phyloP scores from a whole-genome alignment of 345 rosid species.

The Abelmoschus esculentus region DNA sequence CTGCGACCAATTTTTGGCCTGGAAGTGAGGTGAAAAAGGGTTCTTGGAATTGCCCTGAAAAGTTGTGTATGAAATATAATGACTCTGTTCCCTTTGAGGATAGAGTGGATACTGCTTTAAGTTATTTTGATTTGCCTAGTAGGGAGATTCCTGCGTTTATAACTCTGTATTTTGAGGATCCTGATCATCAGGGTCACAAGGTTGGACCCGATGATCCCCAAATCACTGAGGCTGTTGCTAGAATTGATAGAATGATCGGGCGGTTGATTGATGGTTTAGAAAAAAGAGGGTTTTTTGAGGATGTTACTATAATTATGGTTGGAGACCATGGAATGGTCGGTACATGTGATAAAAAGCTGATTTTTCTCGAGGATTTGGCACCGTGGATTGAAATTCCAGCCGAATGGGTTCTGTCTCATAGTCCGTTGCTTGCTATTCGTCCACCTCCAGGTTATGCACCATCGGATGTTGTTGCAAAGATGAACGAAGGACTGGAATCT shows the following conservation, averaged over 20 bases:
- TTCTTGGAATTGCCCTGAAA: neutral
- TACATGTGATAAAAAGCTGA: neutral
- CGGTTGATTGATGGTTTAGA: neutral
- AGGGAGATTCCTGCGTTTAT: neutral
- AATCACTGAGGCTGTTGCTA: neutral
- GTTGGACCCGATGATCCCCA: neutral
- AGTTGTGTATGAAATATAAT: neutral
- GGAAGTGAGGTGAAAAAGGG: neutral
- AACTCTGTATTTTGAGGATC: neutral
- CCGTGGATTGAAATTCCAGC: neutral
- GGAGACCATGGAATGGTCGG: neutral
- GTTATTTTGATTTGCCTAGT: neutral
- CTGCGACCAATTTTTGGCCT: neutral
- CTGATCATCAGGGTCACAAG: neutral
- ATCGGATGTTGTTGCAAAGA: neutral
- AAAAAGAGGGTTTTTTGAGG: neutral
- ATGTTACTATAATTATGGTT: neutral
- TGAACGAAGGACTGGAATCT: neutral
- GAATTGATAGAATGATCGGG: neutral
- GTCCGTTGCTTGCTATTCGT: neutral
- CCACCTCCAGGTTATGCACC: neutral
- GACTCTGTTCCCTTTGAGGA: neutral
- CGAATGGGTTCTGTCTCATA: neutral
- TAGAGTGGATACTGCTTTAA: neutral
- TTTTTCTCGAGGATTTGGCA: neutral